A percentile compares a stretch with the other conserved stretches of the same genome.
Conservation (phyloP, 495 filamentous ascomycete genomes). For the Xylaria longipes region DNA sequence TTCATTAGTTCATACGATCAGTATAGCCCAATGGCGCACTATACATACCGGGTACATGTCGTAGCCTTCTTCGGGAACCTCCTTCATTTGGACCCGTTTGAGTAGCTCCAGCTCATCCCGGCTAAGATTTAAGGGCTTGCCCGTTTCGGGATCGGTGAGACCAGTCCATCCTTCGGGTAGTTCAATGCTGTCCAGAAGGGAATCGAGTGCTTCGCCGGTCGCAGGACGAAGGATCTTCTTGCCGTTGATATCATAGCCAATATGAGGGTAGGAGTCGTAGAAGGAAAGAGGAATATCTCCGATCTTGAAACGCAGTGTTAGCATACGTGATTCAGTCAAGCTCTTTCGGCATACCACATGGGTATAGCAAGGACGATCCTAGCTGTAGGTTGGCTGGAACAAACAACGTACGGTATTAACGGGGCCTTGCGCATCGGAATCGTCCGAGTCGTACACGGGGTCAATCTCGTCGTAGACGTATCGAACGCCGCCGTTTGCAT, state of each 20-base stretch:
- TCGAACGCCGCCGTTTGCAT: conserved; percentile 59
- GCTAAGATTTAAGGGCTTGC: conserved; percentile 86
- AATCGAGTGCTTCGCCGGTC: conserved; percentile 91
- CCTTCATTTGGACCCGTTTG: conserved; percentile 87
- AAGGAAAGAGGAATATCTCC: conserved; percentile 92
- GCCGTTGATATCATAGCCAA: conserved; percentile 98
- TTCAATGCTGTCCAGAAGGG: conserved; percentile 93
- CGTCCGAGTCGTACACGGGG: conserved; percentile 94
- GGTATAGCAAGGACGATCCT: background rate
- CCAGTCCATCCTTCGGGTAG: conserved; percentile 99
- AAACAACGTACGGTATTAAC: conserved; percentile 66
- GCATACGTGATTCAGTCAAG: background rate
- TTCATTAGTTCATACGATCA: conserved; percentile 23
- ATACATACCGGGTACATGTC: conserved; percentile 79
- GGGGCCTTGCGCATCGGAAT: conserved; percentile 79
- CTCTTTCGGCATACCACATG: background rate
- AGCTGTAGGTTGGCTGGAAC: background rate
- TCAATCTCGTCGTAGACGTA: conserved; percentile 84
- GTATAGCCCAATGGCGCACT: background rate
- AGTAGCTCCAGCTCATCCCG: conserved; percentile 89
- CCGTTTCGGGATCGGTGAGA: conserved; percentile 88
- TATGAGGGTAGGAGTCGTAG: conserved; percentile 97
- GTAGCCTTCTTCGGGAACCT: conserved; percentile 84
- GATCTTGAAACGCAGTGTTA: conserved; percentile 52
- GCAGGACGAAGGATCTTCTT: conserved; percentile 97